Evolutionary conservation across 192 early-diverging fungal genomes (phyloP), one percentile per base, ranked within the genome.

Genomic region (Lunasporangiospora selenospora): DNA sequence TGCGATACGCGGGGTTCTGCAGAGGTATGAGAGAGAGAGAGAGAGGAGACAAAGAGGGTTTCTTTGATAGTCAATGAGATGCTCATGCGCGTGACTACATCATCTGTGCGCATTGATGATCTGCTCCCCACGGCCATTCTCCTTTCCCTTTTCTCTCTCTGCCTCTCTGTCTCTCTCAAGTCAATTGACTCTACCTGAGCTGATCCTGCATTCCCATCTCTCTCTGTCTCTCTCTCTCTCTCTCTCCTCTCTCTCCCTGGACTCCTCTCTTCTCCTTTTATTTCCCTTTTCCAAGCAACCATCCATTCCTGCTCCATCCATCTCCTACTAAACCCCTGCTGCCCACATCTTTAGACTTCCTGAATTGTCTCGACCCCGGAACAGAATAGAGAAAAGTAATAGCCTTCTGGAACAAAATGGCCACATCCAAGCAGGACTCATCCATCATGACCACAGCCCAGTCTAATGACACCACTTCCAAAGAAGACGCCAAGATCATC

Each of bases 401-500:
- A n/a, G n/a, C 24, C 15, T 47, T 3, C 7, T 3, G 16, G 23
- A 26, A 15, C 13, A 21, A 49, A 49, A 50, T 31, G 46, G 45
- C 48, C 39, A n/a, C n/a, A n/a, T 19, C 48, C 13, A 26, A 49
- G 18, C 48, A 37, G 33, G 9, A 30, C 33, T n/a, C 42, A 24
- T 9, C 51, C n/a, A 10, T 57, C 16, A n/a, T n/a, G n/a, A 18
- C 47, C 27, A 42, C 19, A 11, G 41, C 57, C 12, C 13, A 15
- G 2, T 12, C 40, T 27, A 39, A 21, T 24, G 37, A 49, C 15
- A 46, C 10, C 18, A 39, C 41, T 3, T 19, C 34, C 2, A 61
- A 63, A 13, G 49, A 63, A 11, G 69, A 73, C 19, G 60, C 69
- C 15, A 51, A 39, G 11, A 10, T 63, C 6, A 63, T 63, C 32